These are phyloP conservation scores for Butyriboletus appendiculatus DNA, from an alignment of 1,284 basidiomycete genomes.

Conservation along the genomic window DNA sequence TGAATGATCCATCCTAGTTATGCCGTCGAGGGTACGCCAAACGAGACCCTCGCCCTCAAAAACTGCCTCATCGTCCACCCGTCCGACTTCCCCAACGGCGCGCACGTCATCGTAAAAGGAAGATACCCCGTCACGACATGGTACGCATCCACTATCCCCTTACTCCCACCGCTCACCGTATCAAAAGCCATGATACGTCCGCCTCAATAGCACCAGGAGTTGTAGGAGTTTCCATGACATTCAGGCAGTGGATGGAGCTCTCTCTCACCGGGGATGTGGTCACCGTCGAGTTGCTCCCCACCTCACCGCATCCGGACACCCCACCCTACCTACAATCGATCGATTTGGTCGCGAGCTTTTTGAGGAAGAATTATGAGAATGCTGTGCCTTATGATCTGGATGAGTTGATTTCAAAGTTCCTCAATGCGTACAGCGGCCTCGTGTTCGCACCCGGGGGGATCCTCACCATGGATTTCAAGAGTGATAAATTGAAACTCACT, in stretches of 20 bases:
- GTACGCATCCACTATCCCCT: constrained; percentile 43
- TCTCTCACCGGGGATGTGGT: constrained; percentile 79
- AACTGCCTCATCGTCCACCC: constrained; percentile 83
- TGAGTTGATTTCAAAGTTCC: constrained; percentile 78
- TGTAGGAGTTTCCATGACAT: constrained; percentile 65
- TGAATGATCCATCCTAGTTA: constrained; percentile 43
- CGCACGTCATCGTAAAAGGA: constrained; percentile 77
- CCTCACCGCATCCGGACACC: constrained; percentile 53
- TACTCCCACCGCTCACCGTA: constrained; percentile 1
- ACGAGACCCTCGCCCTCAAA: constrained; percentile 70
- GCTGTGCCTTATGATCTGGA: constrained; percentile 80
- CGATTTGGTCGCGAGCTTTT: constrained; percentile 81
- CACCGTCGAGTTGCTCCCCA: constrained; percentile 65
- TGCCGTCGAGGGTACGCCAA: constrained; percentile 57
- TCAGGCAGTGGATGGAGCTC: constrained; percentile 86
- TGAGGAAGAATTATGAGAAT: constrained; percentile 63
- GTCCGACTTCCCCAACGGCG: constrained; percentile 68
- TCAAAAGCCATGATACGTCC: constrained; percentile 72
- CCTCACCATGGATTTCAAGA: constrained; percentile 90
- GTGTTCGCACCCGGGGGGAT: constrained; percentile 77
- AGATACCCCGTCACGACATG: constrained; percentile 69
- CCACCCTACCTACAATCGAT: constrained; percentile 76
- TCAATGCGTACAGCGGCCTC: constrained; percentile 62
- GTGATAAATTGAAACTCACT: constrained; percentile 77
- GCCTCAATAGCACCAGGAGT: constrained; percentile 61